These are phyloP conservation scores for Ascobolus immersus DNA, from an alignment of 495 filamentous ascomycete species.

Conservation along the genomic window DNA sequence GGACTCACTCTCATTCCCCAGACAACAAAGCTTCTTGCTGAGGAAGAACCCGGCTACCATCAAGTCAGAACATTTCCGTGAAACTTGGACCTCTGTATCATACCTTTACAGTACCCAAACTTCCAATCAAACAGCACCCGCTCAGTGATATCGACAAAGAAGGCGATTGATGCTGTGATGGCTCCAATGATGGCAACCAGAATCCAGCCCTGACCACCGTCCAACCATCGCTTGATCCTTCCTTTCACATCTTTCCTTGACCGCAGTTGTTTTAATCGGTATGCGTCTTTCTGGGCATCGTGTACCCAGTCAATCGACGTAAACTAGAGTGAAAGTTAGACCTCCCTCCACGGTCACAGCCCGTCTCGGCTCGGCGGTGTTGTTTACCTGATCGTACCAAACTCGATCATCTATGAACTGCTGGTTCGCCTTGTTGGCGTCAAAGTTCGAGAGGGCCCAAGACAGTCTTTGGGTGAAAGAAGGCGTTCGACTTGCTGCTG, in stretches of 20 bases:
- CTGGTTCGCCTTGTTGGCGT: slow-evolving; percentile 10
- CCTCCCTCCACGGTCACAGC: not conserved
- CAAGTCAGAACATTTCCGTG: not conserved
- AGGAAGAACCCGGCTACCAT: slow-evolving; percentile 32
- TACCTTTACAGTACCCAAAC: slow-evolving; percentile 51
- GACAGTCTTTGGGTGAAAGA: slow-evolving; percentile 14
- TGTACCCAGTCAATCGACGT: slow-evolving; percentile 95
- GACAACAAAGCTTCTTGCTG: slow-evolving; percentile 55
- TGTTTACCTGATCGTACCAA: slow-evolving; percentile 66
- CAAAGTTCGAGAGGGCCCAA: slow-evolving; percentile 12
- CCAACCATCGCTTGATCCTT: slow-evolving; percentile 46
- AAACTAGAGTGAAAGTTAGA: slow-evolving; percentile 24
- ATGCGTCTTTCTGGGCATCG: slow-evolving; percentile 85
- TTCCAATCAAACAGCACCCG: slow-evolving; percentile 69
- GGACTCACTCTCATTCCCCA: slow-evolving; percentile 22
- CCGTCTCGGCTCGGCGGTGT: not conserved
- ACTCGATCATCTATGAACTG: slow-evolving; percentile 50
- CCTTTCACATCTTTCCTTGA: slow-evolving; percentile 65
- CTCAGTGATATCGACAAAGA: slow-evolving; percentile 71
- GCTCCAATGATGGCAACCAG: slow-evolving; percentile 76
- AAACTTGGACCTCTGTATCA: slow-evolving; percentile 5
- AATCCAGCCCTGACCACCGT: slow-evolving; percentile 85
- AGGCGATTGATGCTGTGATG: slow-evolving; percentile 63
- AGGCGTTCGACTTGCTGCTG: slow-evolving; percentile 8
- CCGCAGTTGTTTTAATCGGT: slow-evolving; percentile 57